Conservation (phyloP, 179 eudicot species). For the Monotropa hypopitys region DNA sequence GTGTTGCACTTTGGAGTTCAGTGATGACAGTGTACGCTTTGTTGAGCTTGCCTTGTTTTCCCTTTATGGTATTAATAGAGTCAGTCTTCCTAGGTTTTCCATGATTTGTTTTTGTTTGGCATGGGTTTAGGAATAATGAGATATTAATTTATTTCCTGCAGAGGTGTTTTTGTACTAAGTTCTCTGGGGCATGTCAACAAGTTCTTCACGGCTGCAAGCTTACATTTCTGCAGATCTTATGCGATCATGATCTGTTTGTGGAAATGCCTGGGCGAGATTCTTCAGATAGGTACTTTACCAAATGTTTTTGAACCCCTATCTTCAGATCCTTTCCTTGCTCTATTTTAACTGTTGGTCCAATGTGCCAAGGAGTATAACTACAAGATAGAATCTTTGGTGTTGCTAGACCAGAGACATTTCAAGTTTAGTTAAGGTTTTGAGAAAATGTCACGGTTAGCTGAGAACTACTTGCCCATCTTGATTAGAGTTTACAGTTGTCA, state of each 20-base stretch:
- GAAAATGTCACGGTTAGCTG: neutral
- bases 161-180: constrained; percentile 95
- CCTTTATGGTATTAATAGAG: neutral
- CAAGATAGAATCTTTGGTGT: neutral
- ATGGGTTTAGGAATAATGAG: neutral
- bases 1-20: neutral
- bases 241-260: constrained; percentile 96
- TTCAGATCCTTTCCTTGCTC: neutral
- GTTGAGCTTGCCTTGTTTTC: neutral
- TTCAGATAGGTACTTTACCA: constrained; percentile 67
- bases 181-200: constrained; percentile 86
- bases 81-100: neutral
- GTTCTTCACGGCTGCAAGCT: constrained; percentile 98
- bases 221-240: constrained; percentile 85
- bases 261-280: constrained; percentile 99
- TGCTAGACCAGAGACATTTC: neutral
- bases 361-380: neutral
- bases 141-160: constrained; percentile 14
- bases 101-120: neutral
- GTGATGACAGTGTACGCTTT: neutral
- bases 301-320: neutral
- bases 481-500: neutral
- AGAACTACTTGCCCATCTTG: neutral
- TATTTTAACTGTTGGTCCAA: neutral
- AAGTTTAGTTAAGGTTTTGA: neutral